Percentiles rank a stretch among this genome's conserved stretches.
Evolutionary conservation across 1,284 basidiomycete species (phyloP).

Genomic region (Ganoderma boninense): DNA sequence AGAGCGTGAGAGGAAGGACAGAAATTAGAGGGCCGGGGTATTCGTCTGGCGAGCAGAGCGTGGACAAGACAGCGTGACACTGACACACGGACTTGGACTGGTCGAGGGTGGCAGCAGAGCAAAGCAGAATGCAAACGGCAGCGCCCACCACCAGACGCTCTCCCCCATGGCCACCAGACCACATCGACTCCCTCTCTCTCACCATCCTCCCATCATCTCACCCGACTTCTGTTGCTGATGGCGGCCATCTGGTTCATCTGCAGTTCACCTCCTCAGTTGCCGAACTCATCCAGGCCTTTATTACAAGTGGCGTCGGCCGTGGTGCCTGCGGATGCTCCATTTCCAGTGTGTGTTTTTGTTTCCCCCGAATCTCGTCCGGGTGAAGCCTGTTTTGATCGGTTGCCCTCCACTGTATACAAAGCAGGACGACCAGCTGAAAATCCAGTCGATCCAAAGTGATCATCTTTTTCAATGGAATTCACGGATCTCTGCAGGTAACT

Average conservation of each 20-base stretch:
- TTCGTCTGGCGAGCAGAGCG: neutral
- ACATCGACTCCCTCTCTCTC: neutral
- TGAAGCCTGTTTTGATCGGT: neutral
- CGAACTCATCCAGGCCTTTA: neutral
- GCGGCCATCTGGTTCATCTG: neutral
- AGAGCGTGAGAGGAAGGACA: neutral
- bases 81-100: neutral
- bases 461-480: neutral
- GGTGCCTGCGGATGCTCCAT: neutral
- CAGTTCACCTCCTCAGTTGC: neutral
- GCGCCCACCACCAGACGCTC: neutral
- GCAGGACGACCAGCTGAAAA: neutral
- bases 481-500: neutral
- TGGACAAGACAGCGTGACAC: neutral
- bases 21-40: neutral
- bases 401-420: neutral
- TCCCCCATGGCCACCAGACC: neutral
- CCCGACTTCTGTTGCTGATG: neutral
- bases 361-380: neutral
- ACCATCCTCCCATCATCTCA: neutral
- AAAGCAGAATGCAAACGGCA: constrained; percentile 6
- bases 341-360: neutral
- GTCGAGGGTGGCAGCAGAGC: neutral
- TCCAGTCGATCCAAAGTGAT: neutral
- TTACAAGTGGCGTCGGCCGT: neutral